Base-by-base conservation (phyloP, 164 flowering plant genomes). In the Taxillus chinensis region DNA sequence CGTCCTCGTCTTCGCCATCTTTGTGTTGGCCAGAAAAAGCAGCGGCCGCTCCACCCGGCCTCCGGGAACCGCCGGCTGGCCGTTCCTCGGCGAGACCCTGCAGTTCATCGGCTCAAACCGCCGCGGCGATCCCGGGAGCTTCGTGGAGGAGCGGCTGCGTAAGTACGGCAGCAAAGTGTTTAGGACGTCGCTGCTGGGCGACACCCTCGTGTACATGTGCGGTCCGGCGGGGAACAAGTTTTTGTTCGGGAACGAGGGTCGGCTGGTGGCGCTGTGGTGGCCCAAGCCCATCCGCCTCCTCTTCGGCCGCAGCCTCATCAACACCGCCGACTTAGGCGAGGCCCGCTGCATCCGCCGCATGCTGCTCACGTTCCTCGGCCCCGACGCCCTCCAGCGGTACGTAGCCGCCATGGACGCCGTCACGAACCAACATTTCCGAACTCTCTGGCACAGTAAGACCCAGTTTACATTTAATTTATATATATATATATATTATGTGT, bases 11-110 rank as follows among this genome's bases (percentile, higher is more conserved):
- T 3, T 8, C 51, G 9, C 12, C 12, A 0, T 7, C 51, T 7
- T 48, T 11, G 13, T 48, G 12, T 7, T 4, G 4, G 13, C 4
- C 10, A 48, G 51, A 48, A 48, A 48, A 11, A 48, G 51, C 13
- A 43, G 46, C 46, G 46, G 46, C 7, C 7, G 10, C 46, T 11
- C 10, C 37, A 65, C 62, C 10, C 72, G 71, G 41, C 77, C 81
- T 57, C 81, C 78, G 1, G 78, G 81, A 8, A 72, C 66, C 57
- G 27, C 39, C 1, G 78, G 81, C 7, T 72, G 70, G 76, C 81
- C 78, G 1, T 3, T 70, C 8, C 12, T 75, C 0, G 81, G 78
- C 10, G 78, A 78, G 49, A 67, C 74, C 2, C 51, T 78, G 5
- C 62, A 54, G 12, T 66, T 57, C 50, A 15, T 71, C 3, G 3